Conservation (phyloP, 768 basidiomycete species). For the Leccinum arenicola region DNA sequence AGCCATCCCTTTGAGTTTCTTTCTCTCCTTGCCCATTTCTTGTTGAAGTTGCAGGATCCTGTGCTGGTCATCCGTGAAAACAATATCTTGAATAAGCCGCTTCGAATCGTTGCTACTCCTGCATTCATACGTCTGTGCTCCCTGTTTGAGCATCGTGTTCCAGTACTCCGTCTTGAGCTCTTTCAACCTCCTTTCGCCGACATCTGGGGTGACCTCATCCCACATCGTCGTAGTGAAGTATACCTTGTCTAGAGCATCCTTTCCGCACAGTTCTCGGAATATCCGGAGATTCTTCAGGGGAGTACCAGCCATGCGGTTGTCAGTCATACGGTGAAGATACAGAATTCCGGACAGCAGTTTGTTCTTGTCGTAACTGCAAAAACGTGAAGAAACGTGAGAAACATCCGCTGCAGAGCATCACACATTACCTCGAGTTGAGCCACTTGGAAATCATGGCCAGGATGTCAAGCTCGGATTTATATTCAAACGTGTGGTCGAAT, state of each 20-base stretch:
- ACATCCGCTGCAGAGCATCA: neutral
- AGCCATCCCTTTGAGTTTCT: neutral
- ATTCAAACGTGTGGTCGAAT: conserved; percentile 18
- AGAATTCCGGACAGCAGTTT: conserved; percentile 33
- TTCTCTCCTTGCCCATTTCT: neutral
- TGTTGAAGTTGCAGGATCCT: neutral
- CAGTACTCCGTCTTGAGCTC: conserved; percentile 2
- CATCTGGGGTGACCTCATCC: conserved; percentile 27
- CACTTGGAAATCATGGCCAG: conserved; percentile 13
- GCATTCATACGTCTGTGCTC: neutral
- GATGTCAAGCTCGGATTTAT: conserved; percentile 14
- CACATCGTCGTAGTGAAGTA: conserved; percentile 30
- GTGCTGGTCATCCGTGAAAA: neutral
- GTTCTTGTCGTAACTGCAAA: conserved; percentile 5
- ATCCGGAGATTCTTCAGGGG: conserved; percentile 33
- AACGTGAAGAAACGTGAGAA: neutral
- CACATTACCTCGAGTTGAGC: conserved; percentile 12
- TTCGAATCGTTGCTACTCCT: neutral
- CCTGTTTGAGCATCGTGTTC: neutral
- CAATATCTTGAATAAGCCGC: neutral
- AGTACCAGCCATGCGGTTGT: conserved; percentile 36
- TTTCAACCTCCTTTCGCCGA: conserved; percentile 17
- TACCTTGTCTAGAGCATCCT: conserved; percentile 30
- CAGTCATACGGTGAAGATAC: conserved; percentile 40
- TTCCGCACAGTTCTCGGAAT: conserved; percentile 30